Base-by-base conservation (phyloP, 2,329 filamentous ascomycete species). In the Sporothrix protearum region DNA sequence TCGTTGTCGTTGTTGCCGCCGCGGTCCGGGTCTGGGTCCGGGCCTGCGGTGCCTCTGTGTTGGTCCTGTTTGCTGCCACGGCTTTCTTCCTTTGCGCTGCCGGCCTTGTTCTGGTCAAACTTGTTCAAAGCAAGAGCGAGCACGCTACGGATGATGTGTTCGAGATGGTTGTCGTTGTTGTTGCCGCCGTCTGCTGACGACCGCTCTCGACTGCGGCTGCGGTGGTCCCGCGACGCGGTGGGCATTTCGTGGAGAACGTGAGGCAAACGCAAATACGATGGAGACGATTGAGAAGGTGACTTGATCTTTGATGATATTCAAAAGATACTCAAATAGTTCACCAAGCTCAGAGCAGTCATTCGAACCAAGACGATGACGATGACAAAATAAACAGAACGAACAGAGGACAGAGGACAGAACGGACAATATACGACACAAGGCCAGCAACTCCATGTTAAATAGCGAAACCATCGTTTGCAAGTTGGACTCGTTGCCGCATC, bases 1-100 rank as follows among this genome's bases (percentile, higher is more conserved):
- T 74, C 73, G 69, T 30, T 71, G 33, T 47, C 55, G 69, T 30
- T 71, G 33, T 47, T 49, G 16, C 45, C 42, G 16, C 45, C 3
- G 59, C 42, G 7, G 9, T 19, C 10, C 16, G 7, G 8, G n/a
- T 61, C 36, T 16, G n/a, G n/a, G n/a, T n/a, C n/a, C n/a, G n/a
- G n/a, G n/a, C n/a, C n/a, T n/a, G n/a, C n/a, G n/a, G n/a, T n/a
- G n/a, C n/a, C n/a, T 42, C 33, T 22, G 49, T 14, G 9, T 25
- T 53, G 49, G 49, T 53, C 57, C 36, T 12, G 19, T 14, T 22
- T 8, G 9, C 2, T 3, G n/a, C n/a, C n/a, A n/a, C n/a, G n/a
- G n/a, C n/a, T n/a, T n/a, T n/a, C n/a, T n/a, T 53, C 57, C 36
- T 12, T 19, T 14, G 12, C 3, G 9, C 2, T 3, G 33, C 42